These are phyloP conservation scores for Zygoascus biomembranicola DNA, from an alignment of 805 yeast genomes.

Conservation along the genomic window DNA sequence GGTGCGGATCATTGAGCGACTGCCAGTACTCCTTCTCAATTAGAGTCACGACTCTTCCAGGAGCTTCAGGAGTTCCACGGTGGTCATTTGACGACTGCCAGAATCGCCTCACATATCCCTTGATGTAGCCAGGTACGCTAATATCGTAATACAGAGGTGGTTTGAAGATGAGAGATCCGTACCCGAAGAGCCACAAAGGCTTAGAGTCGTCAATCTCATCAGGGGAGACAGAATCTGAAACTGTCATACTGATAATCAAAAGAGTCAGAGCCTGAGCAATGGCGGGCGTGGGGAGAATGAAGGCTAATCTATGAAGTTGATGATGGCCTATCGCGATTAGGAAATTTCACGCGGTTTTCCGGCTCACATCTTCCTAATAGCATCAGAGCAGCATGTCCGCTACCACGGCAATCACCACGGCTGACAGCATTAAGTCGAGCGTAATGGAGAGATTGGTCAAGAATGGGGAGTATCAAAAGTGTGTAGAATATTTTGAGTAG, in stretches of 20 bases:
- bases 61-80: constrained; percentile 77
- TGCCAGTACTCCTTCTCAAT: constrained; percentile 49
- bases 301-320: too few species aligned
- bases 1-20: constrained; percentile 37
- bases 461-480: constrained; percentile 72
- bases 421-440: not conserved
- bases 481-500: constrained; percentile 11
- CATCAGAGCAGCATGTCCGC: not conserved
- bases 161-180: constrained; percentile 81
- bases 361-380: not conserved
- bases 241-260: not conserved
- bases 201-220: not conserved
- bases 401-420: not conserved
- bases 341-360: too few species aligned
- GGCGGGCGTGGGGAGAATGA: too few species aligned
- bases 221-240: not conserved
- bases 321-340: too few species aligned
- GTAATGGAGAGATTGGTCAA: constrained; percentile 56
- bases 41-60: constrained; percentile 85
- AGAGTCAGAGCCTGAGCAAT: too few species aligned
- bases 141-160: constrained; percentile 71
- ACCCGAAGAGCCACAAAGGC: constrained; percentile 69
- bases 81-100: constrained; percentile 92
- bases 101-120: constrained; percentile 72
- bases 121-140: constrained; percentile 62